Conservation (phyloP, 1,284 basidiomycete species). For the Jaminaea rosea region DNA sequence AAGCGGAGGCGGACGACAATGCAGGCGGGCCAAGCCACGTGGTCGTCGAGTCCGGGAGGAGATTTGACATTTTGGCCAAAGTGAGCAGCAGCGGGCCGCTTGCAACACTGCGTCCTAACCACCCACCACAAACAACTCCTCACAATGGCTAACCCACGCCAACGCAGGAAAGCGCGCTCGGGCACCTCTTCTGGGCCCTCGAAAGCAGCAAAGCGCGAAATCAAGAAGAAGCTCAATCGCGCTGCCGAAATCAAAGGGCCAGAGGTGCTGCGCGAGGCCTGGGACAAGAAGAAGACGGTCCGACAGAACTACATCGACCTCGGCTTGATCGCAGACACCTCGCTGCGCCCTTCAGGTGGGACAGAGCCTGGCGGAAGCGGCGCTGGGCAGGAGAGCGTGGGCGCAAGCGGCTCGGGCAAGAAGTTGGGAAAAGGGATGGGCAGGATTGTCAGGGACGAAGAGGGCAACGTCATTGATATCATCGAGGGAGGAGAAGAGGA, state of each 20-base stretch:
- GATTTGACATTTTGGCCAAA: no score
- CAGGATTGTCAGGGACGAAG: conserved; percentile 71
- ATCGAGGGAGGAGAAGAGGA: conserved; percentile 59
- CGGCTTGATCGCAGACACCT: conserved; percentile 56
- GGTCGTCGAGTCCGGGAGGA: no score
- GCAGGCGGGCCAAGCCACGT: no score
- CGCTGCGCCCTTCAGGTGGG: conserved; percentile 7
- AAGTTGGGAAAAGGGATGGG: conserved; percentile 59
- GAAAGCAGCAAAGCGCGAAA: conserved; percentile 62
- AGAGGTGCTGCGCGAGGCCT: conserved; percentile 69
- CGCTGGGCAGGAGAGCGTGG: not conserved
- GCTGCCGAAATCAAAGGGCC: conserved; percentile 66
- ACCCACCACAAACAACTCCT: not conserved
- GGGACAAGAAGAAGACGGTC: conserved; percentile 82
- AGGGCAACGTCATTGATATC: conserved; percentile 69
- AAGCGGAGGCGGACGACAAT: no score
- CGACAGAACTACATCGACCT: conserved; percentile 79
- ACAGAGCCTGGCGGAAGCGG: not conserved
- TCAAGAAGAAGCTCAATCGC: conserved; percentile 56
- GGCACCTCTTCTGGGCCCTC: conserved; percentile 52
- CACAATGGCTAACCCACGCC: conserved; percentile 85
- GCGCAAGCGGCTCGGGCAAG: conserved; percentile 17
- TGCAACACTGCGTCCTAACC: not conserved
- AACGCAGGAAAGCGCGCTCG: conserved; percentile 69
- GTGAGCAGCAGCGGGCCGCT: no score